A percentile compares a stretch with the other conserved stretches of the same genome.
Conservation (phyloP, 2,329 filamentous ascomycete genomes). For the Phyllosticta capitalensis region DNA sequence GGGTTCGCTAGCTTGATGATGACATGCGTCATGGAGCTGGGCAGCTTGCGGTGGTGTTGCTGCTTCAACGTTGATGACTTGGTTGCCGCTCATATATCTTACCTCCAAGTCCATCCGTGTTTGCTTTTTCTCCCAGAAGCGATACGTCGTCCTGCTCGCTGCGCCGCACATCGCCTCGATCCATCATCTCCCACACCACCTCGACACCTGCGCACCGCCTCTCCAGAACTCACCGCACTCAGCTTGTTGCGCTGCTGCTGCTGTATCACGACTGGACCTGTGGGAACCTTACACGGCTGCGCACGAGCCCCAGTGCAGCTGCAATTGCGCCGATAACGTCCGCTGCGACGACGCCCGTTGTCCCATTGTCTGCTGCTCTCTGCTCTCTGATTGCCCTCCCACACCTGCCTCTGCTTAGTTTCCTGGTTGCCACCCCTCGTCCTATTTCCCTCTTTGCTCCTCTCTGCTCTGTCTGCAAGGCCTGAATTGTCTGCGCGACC, state of each 20-base stretch:
- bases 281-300: not conserved
- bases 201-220: not conserved
- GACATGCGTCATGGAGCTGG: not conserved
- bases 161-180: not conserved
- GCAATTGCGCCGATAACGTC: not conserved
- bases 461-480: not conserved
- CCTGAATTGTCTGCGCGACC: not conserved
- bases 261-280: not conserved
- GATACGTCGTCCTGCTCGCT: not conserved
- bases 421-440: not conserved
- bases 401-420: not conserved
- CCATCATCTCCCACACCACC: not conserved
- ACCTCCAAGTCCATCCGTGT: not conserved
- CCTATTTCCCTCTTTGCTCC: not conserved
- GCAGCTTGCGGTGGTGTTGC: not conserved
- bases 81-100: not conserved
- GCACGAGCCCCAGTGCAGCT: not conserved
- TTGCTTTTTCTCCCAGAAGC: not conserved
- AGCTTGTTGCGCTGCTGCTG: not conserved
- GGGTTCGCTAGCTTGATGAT: not conserved
- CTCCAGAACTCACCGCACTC: not conserved
- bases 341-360: not conserved
- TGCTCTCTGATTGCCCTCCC: not conserved
- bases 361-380: not conserved
- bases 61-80: not conserved